Base-by-base conservation (phyloP, 371 early-diverging fungal genomes). In the Racocetra persica region DNA sequence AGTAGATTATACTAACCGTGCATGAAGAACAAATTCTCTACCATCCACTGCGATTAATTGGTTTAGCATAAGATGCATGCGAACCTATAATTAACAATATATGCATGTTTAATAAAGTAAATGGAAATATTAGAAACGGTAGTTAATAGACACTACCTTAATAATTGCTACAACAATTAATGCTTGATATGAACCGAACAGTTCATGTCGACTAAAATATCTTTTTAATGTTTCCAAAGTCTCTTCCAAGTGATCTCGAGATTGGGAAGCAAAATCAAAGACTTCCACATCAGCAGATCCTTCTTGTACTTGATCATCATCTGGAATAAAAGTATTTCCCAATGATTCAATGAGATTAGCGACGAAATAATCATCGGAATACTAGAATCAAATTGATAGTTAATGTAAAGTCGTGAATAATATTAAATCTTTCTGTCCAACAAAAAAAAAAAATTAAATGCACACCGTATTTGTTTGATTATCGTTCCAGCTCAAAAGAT, bases 151-250 rank as follows among this genome's bases (percentile, higher is more conserved):
- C 52, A 83, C 75, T 62, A 92, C 93, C 83, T 93, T 89, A 13
- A 97, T 82, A 79, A 95, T 95, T 14, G 92, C 88, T 8, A 91
- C 89, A 0, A 97, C 97, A 18, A 98, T 88, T 1, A 92, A 86
- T 80, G 97, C 97, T 79, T 94, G 95, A 82, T 93, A 95, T 0
- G 96, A 94, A 2, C 96, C 95, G 26, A 94, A 90, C 32, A 96
- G 86, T 83, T 91, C 88, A 82, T 98, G 98, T 28, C 94, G 85
- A 1, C 90, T 91, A 4, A 94, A 87, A 83, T 94, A 93, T 6
- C 97, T 90, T 76, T 95, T 92, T 24, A 97, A 92, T 82, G 94
- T 95, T 8, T 87, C 85, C 57, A 94, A 87, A 5, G 86, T 88
- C 7, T 88, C 83, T 14, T 83, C 87, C 70, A 89, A 63, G 22